Base-by-base conservation (phyloP, 1,139 yeast species). In the Scheffersomyces lignicola region DNA sequence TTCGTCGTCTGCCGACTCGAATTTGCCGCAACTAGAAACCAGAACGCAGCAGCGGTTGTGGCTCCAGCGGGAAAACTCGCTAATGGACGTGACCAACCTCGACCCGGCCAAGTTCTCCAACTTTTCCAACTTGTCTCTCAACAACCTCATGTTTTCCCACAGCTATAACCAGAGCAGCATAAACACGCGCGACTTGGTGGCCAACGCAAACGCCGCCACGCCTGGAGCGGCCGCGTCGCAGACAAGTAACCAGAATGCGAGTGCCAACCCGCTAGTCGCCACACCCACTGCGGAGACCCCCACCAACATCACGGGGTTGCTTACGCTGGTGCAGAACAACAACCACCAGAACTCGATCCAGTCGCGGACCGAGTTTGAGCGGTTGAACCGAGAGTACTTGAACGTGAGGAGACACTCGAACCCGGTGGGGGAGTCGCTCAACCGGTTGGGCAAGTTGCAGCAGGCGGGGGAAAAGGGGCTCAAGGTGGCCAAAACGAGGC, bases 41-140 rank as follows among this genome's bases (percentile, higher is more conserved):
- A 70, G 95, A 56, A 85, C 95, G 0, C 95, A 86, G 51, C 92
- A 85, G 50, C 74, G 83, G 43, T 69, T 86, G 33, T 85, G 95
- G 95, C 62, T 86, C 24, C 95, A 85, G 54, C 67, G 95, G 42
- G 95, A 86, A 45, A 83, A 76, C 48, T 79, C 85, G 4, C 65
- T 81, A 29, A 64, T 82, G 65, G 86, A 80, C 50, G 60, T 80
- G 1, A 62, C 69, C 7, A 56, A 66, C 16, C 55, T 65, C 32
- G 73, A 69, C 40, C 48, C 63, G 3, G 49, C 47, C 27, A 59
- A 58, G 28, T 41, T 62, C 39, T 55, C 62, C 22, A 69, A 69
- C 43, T 61, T 70, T 32, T 69, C 76, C 17, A 67, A 60, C 36
- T 49, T 69, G 29, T 69, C 76, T n/a, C 56, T 69, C 41, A 63